Conservation (phyloP, 106 monocot species). For the Allium cepa region DNA sequence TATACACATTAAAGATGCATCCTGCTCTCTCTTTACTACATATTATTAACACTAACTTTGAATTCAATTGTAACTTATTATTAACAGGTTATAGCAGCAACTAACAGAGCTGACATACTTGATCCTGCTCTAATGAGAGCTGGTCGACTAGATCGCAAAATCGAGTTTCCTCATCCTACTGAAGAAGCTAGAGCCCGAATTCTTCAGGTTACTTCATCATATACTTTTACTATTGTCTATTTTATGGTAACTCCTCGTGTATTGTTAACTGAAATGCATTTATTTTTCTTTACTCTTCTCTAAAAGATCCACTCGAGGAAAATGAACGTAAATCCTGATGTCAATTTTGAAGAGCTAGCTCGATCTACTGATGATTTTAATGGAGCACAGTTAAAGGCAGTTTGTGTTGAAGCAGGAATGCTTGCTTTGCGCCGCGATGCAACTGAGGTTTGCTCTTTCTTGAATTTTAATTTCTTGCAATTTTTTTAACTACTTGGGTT, state of each 20-base stretch:
- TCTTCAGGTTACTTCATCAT: slow-evolving; percentile 46
- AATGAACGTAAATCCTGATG: slow-evolving; percentile 94
- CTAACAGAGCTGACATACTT: slow-evolving; percentile 88
- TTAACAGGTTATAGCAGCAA: slow-evolving; percentile 91
- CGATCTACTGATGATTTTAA: slow-evolving; percentile 92
- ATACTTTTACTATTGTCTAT: neutral
- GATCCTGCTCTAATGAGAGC: slow-evolving; percentile 94
- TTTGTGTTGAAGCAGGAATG: slow-evolving; percentile 98
- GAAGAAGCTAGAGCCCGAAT: slow-evolving; percentile 91
- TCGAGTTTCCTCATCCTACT: slow-evolving; percentile 90
- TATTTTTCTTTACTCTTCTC: neutral
- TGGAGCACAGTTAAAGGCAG: slow-evolving; percentile 90
- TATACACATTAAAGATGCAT: too few relatives aligned
- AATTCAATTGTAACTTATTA: neutral
- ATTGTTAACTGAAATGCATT: neutral
- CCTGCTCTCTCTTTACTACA: too few relatives aligned
- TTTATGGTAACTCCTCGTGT: neutral
- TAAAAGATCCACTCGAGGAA: slow-evolving; percentile 93
- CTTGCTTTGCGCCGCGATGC: slow-evolving; percentile 84
- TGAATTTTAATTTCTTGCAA: too few relatives aligned
- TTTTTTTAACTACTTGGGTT: too few relatives aligned
- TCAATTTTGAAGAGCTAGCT: slow-evolving; percentile 96
- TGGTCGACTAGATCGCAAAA: slow-evolving; percentile 92
- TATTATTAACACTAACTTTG: too few relatives aligned
- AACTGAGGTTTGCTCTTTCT: slow-evolving; percentile 53